Evolutionary conservation across 208 protist species (phyloP).

Genomic region (Kentomonas sorsogonicus): DNA sequence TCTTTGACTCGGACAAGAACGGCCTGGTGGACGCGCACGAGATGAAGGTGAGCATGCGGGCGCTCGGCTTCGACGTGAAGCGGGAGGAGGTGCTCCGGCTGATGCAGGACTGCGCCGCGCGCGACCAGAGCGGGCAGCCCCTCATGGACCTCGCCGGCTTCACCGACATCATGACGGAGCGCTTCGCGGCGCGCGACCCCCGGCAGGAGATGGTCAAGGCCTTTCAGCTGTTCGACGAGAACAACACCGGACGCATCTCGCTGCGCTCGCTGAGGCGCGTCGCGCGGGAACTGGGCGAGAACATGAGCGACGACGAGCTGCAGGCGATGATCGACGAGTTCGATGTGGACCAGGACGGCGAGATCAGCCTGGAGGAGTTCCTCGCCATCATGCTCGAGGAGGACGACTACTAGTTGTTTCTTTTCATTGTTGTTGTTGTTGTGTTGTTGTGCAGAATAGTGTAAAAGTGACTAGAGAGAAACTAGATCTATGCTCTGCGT

Average conservation of each 20-base stretch:
- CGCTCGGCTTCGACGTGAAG: conserved; percentile 98
- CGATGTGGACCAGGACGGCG: conserved; percentile 92
- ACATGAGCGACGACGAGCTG: conserved; percentile 95
- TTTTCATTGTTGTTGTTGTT: not conserved
- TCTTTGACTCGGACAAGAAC: conserved; percentile 97
- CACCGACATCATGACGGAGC: conserved; percentile 90
- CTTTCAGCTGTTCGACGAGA: conserved; percentile 96
- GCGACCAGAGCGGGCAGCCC: conserved; percentile 73
- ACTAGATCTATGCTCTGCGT: too few species aligned
- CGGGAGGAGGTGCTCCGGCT: conserved; percentile 90
- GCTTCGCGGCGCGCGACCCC: conserved; percentile 90
- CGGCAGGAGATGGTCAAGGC: conserved; percentile 94
- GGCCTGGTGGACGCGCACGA: conserved; percentile 97
- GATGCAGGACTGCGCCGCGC: conserved; percentile 84
- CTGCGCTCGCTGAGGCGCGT: conserved; percentile 92
- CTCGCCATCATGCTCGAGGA: conserved; percentile 94
- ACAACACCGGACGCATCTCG: conserved; percentile 93
- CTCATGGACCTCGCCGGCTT: conserved; percentile 91
- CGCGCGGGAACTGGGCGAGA: conserved; percentile 93
- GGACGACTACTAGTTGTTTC: conserved; percentile 70
- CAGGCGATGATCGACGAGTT: conserved; percentile 98
- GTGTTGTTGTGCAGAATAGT: not conserved
- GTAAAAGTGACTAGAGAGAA: not conserved
- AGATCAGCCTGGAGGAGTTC: conserved; percentile 95
- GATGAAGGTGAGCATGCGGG: conserved; percentile 99